phyloP scores from a whole-genome alignment of 2,329 filamentous ascomycete genomes.

The Calonectria pauciramosa region DNA sequence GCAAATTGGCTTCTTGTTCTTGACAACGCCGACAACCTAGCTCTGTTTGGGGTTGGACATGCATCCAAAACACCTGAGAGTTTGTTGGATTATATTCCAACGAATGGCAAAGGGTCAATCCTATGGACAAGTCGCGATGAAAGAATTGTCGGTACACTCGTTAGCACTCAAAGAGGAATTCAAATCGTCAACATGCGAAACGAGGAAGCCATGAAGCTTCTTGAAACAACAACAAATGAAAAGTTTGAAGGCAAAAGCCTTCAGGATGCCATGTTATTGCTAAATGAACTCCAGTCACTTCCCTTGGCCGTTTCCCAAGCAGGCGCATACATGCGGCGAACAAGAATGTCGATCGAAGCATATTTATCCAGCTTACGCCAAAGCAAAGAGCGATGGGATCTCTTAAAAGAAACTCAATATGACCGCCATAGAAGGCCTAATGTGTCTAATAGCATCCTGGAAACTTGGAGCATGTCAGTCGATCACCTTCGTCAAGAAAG shows the following conservation, averaged over 20 bases:
- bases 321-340: conserved; percentile 48
- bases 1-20: conserved; percentile 48
- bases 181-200: conserved; percentile 40
- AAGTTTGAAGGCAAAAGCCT: conserved; percentile 1
- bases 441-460: conserved; percentile 50
- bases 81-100: conserved; percentile 44
- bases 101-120: conserved; percentile 41
- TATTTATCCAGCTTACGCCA: conserved; percentile 45
- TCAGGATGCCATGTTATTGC: conserved; percentile 23
- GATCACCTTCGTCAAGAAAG: conserved; percentile 47
- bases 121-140: conserved; percentile 52
- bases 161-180: conserved; percentile 38
- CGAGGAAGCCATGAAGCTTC: conserved; percentile 31
- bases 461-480: conserved; percentile 52
- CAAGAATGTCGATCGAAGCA: conserved; percentile 32
- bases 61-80: background rate
- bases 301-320: conserved; percentile 52
- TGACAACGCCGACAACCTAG: conserved; percentile 51
- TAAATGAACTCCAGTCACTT: conserved; percentile 45
- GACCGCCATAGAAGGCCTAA: conserved; percentile 47
- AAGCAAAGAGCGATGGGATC: conserved; percentile 39
- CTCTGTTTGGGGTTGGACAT: conserved; percentile 43
- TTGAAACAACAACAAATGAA: background rate
- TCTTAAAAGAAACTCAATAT: conserved; percentile 37
- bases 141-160: conserved; percentile 43